phyloP scores from a whole-genome alignment of 1,284 basidiomycete species.

The Acaromyces ingoldii region DNA sequence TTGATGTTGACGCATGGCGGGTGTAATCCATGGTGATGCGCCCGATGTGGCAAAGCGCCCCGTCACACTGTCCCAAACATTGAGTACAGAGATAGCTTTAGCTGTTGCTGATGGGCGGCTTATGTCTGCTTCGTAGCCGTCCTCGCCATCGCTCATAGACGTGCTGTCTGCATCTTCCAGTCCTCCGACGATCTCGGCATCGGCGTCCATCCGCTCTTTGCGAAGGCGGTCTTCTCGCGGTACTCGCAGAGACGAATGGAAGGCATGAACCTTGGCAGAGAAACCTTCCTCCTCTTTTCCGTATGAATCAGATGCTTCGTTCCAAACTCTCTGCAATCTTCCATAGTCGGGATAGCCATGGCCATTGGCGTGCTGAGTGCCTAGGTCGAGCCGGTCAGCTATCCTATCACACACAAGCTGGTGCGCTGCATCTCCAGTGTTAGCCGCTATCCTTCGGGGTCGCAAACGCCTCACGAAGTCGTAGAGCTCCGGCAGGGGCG shows the following conservation, averaged over 20 bases:
- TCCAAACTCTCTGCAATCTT: neutral
- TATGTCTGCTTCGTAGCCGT: neutral
- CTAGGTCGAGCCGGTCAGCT: neutral
- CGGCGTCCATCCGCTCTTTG: no score
- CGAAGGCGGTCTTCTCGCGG: neutral
- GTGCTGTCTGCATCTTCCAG: neutral
- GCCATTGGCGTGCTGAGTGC: no score
- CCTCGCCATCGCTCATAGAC: neutral
- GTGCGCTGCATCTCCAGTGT: neutral
- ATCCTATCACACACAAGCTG: constrained; percentile 1
- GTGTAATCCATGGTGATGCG: constrained; percentile 1
- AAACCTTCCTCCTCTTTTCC: neutral
- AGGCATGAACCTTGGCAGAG: neutral
- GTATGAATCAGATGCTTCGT: neutral
- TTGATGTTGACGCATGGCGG: constrained; percentile 6
- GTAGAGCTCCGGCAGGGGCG: constrained; percentile 7
- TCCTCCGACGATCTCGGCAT: neutral
- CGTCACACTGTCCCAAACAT: no score
- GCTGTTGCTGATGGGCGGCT: no score
- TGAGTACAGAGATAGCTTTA: no score
- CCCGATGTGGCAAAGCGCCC: neutral
- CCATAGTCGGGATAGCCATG: neutral
- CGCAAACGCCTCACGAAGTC: neutral
- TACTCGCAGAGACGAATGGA: no score
- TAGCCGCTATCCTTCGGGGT: constrained; percentile 6